Percentiles rank a stretch among this genome's conserved stretches.
phyloP scores from a whole-genome alignment of 805 yeast species.

The Wickerhamiella dianesei region DNA sequence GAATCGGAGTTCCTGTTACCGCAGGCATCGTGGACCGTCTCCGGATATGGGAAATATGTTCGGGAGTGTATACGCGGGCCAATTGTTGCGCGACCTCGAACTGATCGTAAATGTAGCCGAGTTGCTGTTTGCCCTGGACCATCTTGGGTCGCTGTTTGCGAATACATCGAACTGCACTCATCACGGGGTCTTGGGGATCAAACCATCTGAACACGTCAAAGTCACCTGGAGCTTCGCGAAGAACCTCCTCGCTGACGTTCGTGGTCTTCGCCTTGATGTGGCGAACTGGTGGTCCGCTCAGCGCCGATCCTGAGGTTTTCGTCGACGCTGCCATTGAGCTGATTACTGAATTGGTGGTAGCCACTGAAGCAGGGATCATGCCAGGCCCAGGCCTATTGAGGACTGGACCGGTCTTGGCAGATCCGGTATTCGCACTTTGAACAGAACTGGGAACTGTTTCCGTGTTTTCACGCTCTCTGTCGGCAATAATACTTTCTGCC shows the following conservation, averaged over 20 bases:
- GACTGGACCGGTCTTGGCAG: slow-evolving; percentile 2
- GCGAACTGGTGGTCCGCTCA: slow-evolving; percentile 14
- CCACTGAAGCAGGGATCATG: neutral
- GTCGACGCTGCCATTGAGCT: neutral
- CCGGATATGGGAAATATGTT: neutral
- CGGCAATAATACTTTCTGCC: neutral
- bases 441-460: too few relatives aligned
- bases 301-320: slow-evolving; percentile 8
- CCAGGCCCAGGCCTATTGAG: neutral
- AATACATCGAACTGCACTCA: slow-evolving; percentile 23
- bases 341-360: neutral
- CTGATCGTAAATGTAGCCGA: slow-evolving; percentile 27
- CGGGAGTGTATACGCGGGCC: slow-evolving; percentile 11
- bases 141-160: slow-evolving; percentile 30
- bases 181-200: slow-evolving; percentile 15
- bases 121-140: slow-evolving; percentile 31
- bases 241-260: slow-evolving; percentile 19
- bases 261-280: slow-evolving; percentile 19
- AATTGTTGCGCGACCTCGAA: slow-evolving; percentile 21
- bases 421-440: neutral
- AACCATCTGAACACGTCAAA: slow-evolving; percentile 17
- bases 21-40: slow-evolving; percentile 2
- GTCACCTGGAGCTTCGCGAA: slow-evolving; percentile 14
- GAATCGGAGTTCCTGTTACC: neutral
- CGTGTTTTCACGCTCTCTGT: neutral